These are phyloP conservation scores for Rhododendron ovatum DNA, from an alignment of 148 eudicot genomes.

Conservation along the genomic window DNA sequence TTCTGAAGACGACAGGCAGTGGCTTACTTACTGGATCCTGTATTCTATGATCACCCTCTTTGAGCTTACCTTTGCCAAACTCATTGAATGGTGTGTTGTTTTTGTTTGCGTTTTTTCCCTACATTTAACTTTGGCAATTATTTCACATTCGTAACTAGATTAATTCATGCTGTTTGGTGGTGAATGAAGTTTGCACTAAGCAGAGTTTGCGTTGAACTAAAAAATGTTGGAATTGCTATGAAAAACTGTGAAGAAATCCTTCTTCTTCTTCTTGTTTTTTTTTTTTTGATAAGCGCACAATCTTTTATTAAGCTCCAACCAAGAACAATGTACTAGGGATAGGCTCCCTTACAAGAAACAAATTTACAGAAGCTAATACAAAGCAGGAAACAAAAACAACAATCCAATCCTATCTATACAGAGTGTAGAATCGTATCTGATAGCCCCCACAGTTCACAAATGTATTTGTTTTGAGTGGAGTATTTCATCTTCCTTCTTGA, in stretches of 20 bases:
- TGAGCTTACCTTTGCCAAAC: conserved; percentile 80
- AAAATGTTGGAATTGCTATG: neutral
- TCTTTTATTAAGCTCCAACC: too few species aligned
- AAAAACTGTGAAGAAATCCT: neutral
- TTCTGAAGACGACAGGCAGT: conserved; percentile 76
- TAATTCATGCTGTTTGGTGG: neutral
- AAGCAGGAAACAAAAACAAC: too few species aligned
- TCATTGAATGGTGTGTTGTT: conserved; percentile 68
- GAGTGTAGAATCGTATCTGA: too few species aligned
- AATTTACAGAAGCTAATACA: too few species aligned
- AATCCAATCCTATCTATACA: too few species aligned
- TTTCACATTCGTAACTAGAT: neutral
- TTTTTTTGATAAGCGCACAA: too few species aligned
- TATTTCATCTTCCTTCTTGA: too few species aligned
- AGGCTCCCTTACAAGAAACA: too few species aligned
- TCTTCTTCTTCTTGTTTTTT: too few species aligned
- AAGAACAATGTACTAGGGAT: too few species aligned
- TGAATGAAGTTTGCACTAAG: neutral
- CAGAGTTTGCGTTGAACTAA: neutral
- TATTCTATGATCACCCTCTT: conserved; percentile 88
- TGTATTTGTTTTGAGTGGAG: too few species aligned
- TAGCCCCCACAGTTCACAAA: too few species aligned
- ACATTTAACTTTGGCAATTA: neutral
- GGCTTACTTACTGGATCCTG: conserved; percentile 97
- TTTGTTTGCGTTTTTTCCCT: neutral